phyloP scores from a whole-genome alignment of 2,329 filamentous ascomycete genomes.

The Colletotrichum lindemuthianum region DNA sequence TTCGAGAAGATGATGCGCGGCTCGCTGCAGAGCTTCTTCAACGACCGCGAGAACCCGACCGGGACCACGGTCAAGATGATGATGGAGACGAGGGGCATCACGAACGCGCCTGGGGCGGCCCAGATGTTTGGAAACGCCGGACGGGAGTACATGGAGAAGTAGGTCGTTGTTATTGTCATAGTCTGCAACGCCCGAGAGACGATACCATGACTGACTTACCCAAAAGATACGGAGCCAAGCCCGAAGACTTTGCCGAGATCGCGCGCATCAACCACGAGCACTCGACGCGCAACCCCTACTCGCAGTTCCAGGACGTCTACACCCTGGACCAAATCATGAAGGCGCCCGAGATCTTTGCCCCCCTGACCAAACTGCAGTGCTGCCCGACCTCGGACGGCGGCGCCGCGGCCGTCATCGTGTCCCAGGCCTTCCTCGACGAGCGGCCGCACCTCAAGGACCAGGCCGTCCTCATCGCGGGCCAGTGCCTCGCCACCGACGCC shows the following conservation, averaged over 20 bases:
- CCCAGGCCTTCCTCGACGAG: constrained; percentile 86
- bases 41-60: constrained; percentile 84
- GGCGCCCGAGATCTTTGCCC: constrained; percentile 81
- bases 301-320: constrained; percentile 96
- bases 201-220: background rate
- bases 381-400: constrained; percentile 95
- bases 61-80: constrained; percentile 81
- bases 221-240: constrained; percentile 78
- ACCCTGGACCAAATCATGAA: constrained; percentile 83
- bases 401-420: constrained; percentile 88
- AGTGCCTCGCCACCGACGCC: constrained; percentile 86
- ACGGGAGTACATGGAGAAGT: constrained; percentile 94
- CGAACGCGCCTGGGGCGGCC: constrained; percentile 84
- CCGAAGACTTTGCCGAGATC: constrained; percentile 94
- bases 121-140: constrained; percentile 98
- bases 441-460: constrained; percentile 83
- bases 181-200: background rate
- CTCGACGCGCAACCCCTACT: constrained; percentile 92
- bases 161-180: constrained; percentile 41
- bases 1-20: constrained; percentile 99
- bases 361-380: constrained; percentile 97
- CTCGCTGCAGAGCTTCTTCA: constrained; percentile 84
- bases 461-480: constrained; percentile 90
- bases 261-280: constrained; percentile 93
- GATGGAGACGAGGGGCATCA: constrained; percentile 81